A percentile compares a stretch with the other conserved stretches of the same genome.
phyloP scores from a whole-genome alignment of 2,329 filamentous ascomycete genomes.

The Fusarium veterinarium region DNA sequence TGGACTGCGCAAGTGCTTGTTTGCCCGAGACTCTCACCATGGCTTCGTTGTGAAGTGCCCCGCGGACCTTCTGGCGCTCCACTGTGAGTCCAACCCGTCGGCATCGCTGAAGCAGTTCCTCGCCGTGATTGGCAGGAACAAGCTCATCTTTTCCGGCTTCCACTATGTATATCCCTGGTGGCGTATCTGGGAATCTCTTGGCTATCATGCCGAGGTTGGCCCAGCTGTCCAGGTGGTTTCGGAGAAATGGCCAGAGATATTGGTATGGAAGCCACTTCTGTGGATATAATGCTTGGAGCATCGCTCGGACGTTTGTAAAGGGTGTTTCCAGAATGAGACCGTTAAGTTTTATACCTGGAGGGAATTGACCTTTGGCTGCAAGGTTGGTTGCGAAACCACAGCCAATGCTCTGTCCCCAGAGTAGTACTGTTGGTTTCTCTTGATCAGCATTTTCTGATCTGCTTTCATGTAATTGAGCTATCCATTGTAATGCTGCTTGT shows the following conservation, averaged over 20 bases:
- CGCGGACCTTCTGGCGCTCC: slow-evolving; percentile 56
- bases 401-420: slow-evolving; percentile 85
- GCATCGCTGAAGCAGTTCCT: slow-evolving; percentile 60
- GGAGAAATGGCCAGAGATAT: slow-evolving; percentile 78
- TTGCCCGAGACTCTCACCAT: slow-evolving; percentile 55
- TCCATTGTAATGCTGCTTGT: slow-evolving; percentile 72
- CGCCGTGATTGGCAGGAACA: slow-evolving; percentile 64
- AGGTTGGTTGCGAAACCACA: slow-evolving; percentile 76
- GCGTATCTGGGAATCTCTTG: slow-evolving; percentile 32
- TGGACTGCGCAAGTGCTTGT: slow-evolving; percentile 43
- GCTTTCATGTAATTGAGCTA: slow-evolving; percentile 56
- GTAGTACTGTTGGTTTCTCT: slow-evolving; percentile 58
- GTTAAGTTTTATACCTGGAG: slow-evolving; percentile 54
- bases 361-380: slow-evolving; percentile 52
- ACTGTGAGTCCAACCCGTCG: slow-evolving; percentile 59
- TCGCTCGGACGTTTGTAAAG: slow-evolving; percentile 75
- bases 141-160: slow-evolving; percentile 70
- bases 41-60: slow-evolving; percentile 68
- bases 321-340: slow-evolving; percentile 79
- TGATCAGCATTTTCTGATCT: slow-evolving; percentile 21
- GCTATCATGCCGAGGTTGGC: slow-evolving; percentile 60
- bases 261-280: slow-evolving; percentile 84
- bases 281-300: slow-evolving; percentile 79
- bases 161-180: slow-evolving; percentile 61
- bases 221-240: slow-evolving; percentile 70